Percentiles rank a stretch among this genome's conserved stretches.
Conservation (phyloP, 169 alveolate species). For the Eimeria sp. region DNA sequence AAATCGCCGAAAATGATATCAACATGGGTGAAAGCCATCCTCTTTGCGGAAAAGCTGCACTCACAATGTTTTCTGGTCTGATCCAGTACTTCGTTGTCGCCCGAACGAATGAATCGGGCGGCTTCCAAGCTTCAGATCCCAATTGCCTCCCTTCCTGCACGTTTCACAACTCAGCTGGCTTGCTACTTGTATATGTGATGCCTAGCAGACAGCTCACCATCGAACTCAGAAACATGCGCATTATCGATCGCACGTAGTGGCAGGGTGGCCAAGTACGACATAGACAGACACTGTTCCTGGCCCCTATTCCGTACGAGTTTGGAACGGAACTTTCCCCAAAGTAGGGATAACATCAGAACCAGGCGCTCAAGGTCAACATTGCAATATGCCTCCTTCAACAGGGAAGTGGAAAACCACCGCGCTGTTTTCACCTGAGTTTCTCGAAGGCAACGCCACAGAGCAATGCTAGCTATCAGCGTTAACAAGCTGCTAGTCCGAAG, state of each 20-base stretch:
- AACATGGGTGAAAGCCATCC: not conserved
- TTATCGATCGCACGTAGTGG: not conserved
- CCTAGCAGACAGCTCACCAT: not conserved
- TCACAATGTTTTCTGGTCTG: constrained; percentile 87
- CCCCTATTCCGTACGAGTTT: constrained; percentile 20
- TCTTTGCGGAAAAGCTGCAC: not conserved
- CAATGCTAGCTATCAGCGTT: not conserved
- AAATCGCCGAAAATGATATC: not conserved
- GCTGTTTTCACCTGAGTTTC: constrained; percentile 75
- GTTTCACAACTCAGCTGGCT: not conserved
- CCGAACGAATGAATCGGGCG: constrained; percentile 90
- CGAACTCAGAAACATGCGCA: not conserved
- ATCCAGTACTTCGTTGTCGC: constrained; percentile 89
- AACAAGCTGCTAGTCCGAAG: not conserved
- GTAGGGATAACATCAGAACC: constrained; percentile 85
- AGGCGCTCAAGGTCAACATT: constrained; percentile 88
- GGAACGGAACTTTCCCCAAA: constrained; percentile 86
- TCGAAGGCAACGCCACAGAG: not conserved
- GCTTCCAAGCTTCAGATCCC: constrained; percentile 85
- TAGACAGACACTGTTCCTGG: not conserved
- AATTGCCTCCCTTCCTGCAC: constrained; percentile 21
- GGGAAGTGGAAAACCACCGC: constrained; percentile 88
- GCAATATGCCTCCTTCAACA: constrained; percentile 88
- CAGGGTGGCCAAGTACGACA: not conserved
- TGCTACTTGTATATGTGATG: not conserved